Percentiles rank a stretch among this genome's conserved stretches.
Evolutionary conservation across 2,329 filamentous ascomycete genomes (phyloP).

Genomic region (Xylaria sp.): DNA sequence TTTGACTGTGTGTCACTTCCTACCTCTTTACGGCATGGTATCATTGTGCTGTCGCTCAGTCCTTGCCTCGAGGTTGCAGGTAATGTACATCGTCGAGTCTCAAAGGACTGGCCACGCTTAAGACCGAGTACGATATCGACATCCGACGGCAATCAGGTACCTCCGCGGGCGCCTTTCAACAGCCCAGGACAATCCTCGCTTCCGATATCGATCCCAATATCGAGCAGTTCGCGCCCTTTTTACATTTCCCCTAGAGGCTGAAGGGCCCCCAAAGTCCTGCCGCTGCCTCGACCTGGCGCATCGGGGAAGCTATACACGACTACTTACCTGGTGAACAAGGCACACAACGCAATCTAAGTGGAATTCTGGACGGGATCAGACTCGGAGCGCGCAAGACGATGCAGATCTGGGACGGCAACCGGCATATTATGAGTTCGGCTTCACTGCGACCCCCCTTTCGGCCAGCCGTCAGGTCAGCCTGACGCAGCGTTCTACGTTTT

Average conservation of each 20-base stretch:
- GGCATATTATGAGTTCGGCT: constrained; percentile 16
- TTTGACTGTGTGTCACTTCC: constrained; percentile 24
- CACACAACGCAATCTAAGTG: neutral
- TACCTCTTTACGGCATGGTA: constrained; percentile 18
- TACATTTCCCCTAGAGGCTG: constrained; percentile 1
- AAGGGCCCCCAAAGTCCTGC: constrained; percentile 17
- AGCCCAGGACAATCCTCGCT: constrained; percentile 9
- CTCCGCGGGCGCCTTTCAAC: no score
- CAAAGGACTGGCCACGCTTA: constrained; percentile 7
- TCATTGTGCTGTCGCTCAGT: constrained; percentile 14
- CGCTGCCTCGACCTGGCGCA: constrained; percentile 16
- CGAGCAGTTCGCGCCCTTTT: constrained; percentile 5
- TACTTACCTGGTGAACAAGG: constrained; percentile 3
- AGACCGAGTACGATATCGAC: constrained; percentile 1
- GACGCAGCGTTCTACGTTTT: constrained; percentile 24
- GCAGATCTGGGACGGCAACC: constrained; percentile 15
- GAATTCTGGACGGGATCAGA: constrained; percentile 11
- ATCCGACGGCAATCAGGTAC: no score
- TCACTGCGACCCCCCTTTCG: constrained; percentile 16
- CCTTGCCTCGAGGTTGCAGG: constrained; percentile 19
- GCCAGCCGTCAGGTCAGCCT: constrained; percentile 24
- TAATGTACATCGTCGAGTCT: constrained; percentile 14
- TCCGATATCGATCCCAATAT: constrained; percentile 1
- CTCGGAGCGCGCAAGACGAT: constrained; percentile 8
- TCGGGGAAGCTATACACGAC: constrained; percentile 7